These are phyloP conservation scores for Pulicaria dysenterica DNA, from an alignment of 129 eudicot genomes.

Conservation along the genomic window DNA sequence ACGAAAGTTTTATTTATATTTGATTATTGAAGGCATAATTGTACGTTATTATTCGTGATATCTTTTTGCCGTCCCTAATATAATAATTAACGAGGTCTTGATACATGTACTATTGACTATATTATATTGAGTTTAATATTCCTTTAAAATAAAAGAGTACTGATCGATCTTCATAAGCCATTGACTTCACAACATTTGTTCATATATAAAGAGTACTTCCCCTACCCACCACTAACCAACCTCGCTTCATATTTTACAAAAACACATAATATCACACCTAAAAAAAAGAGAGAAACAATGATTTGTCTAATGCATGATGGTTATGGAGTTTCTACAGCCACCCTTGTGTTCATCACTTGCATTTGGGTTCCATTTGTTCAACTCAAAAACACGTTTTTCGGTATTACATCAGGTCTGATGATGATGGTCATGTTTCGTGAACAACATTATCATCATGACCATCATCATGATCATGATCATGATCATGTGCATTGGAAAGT, in stretches of 20 bases:
- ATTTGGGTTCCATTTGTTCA: slow-evolving; percentile 50
- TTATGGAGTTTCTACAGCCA: slow-evolving; percentile 47
- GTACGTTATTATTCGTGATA: slow-evolving; percentile 8
- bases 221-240: slow-evolving; percentile 1
- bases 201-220: slow-evolving; percentile 30
- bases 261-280: slow-evolving; percentile 26
- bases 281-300: slow-evolving; percentile 25
- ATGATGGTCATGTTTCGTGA: not conserved
- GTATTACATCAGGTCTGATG: not conserved
- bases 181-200: slow-evolving; percentile 24
- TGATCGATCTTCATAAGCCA: not conserved
- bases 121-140: slow-evolving; percentile 13
- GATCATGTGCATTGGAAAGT: slow-evolving; percentile 14
- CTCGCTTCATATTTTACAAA: slow-evolving; percentile 22
- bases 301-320: slow-evolving; percentile 46
- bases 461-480: not conserved
- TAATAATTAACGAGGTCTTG: slow-evolving; percentile 29
- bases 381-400: slow-evolving; percentile 24
- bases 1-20: slow-evolving; percentile 3
- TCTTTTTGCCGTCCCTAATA: slow-evolving; percentile 38
- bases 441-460: slow-evolving; percentile 6
- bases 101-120: slow-evolving; percentile 24
- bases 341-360: slow-evolving; percentile 51
- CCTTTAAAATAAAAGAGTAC: slow-evolving; percentile 15
- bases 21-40: slow-evolving; percentile 21